Base-by-base conservation (phyloP, 2,329 filamentous ascomycete species). In the Fusarium caatingaense region DNA sequence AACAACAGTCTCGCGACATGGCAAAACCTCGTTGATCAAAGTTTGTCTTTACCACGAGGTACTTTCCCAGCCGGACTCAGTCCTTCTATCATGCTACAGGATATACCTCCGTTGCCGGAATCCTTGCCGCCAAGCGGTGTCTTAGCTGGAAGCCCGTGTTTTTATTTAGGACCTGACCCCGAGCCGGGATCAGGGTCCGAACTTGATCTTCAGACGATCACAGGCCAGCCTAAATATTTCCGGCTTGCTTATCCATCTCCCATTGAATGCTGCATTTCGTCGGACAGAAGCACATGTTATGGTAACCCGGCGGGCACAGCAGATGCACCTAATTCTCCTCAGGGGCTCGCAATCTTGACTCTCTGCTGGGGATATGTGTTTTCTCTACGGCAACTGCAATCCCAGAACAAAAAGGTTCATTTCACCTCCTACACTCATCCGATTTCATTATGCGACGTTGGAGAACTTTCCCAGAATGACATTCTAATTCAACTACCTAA, bases 351-450 rank as follows among this genome's bases (percentile, higher is more conserved):
- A 55, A 68, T 75, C 54, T 47, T 76, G 56, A 71, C 72, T 64
- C 61, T 76, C 62, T 74, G 72, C 50, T 76, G 74, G 74, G 76
- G 74, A 57, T 76, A 76, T 53, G 66, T 76, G 44, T 69, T 76
- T 72, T 76, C 74, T 67, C 73, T 72, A 32, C 71, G 71, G 34
- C 69, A 76, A 46, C 71, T 76, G 65, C 69, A 76, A 59, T 74
- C 76, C 40, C 74, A 76, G 60, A 53, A 68, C 20, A 71, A 69
- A 25, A 57, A 56, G 64, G 51, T 61, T 62, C 72, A 69, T 66
- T 76, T 73, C 63, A 75, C 72, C 59, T 62, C 56, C 28, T 72
- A 60, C 68, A 55, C 75, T 63, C 70, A 51, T 47, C 70, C 73
- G 56, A 54, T 72, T 57, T 64, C 72, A 63, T 66, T 58, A 42